A percentile compares a stretch with the other conserved stretches of the same genome.
phyloP scores from a whole-genome alignment of 306 rosid species.

The Lathyrus aphaca region DNA sequence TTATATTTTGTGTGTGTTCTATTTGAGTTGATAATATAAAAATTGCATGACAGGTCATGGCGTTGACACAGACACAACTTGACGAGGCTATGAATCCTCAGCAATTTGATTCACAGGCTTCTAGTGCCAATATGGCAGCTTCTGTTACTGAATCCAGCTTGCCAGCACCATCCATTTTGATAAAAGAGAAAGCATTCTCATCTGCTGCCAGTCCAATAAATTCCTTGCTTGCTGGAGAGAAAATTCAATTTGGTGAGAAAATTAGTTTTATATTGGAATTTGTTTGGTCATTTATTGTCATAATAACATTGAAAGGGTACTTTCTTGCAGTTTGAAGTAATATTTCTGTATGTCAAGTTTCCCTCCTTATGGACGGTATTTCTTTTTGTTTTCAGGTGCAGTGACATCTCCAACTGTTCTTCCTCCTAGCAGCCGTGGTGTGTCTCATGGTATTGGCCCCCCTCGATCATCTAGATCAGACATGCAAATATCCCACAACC shows the following conservation, averaged over 20 bases:
- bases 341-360: conserved; percentile 31
- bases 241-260: conserved; percentile 94
- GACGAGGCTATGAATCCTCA: conserved; percentile 95
- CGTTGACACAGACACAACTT: conserved; percentile 88
- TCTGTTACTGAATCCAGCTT: conserved; percentile 62
- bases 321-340: conserved; percentile 14
- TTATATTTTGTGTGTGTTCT: background rate
- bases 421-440: conserved; percentile 58
- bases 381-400: conserved; percentile 64
- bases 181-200: conserved; percentile 67
- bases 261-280: conserved; percentile 10
- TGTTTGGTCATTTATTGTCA: conserved; percentile 25
- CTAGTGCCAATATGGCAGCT: conserved; percentile 60
- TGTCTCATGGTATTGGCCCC: conserved; percentile 75
- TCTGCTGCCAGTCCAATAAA: conserved; percentile 77
- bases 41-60: conserved; percentile 68
- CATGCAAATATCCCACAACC: conserved; percentile 62
- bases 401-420: conserved; percentile 95
- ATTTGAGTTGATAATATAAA: conserved; percentile 28
- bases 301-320: conserved; percentile 8
- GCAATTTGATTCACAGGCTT: conserved; percentile 70
- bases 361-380: conserved; percentile 19
- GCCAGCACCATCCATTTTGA: conserved; percentile 72
- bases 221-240: conserved; percentile 97
- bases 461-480: conserved; percentile 64